These are phyloP conservation scores for Amphibolis antarctica DNA, from an alignment of 106 monocot species.

Conservation along the genomic window DNA sequence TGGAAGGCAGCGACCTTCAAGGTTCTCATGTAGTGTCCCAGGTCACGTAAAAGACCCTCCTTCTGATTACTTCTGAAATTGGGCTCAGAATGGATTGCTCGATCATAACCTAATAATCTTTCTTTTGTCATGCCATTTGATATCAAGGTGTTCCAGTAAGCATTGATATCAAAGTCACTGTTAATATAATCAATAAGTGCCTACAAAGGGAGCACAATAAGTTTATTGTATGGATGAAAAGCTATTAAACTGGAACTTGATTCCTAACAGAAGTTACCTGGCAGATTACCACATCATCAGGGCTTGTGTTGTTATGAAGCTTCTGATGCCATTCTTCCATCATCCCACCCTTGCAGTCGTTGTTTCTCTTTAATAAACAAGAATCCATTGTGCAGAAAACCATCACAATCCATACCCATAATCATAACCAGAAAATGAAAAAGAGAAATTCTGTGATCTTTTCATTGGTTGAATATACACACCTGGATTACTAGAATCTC, in stretches of 20 bases:
- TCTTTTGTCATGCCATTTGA: constrained; percentile 86
- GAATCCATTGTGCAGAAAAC: background rate
- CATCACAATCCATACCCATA: background rate
- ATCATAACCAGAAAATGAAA: background rate
- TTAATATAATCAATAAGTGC: constrained; percentile 86
- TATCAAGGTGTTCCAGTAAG: constrained; percentile 75
- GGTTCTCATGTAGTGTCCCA: constrained; percentile 82
- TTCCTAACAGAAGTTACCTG: constrained; percentile 40
- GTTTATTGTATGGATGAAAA: background rate
- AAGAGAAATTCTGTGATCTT: background rate
- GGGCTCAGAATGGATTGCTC: constrained; percentile 90
- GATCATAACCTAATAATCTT: constrained; percentile 84
- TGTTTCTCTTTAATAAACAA: constrained; percentile 37
- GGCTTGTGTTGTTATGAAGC: constrained; percentile 97
- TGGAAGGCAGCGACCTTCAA: constrained; percentile 47
- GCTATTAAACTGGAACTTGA: background rate
- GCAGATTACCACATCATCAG: constrained; percentile 97
- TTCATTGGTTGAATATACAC: background rate
- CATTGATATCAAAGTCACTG: constrained; percentile 62
- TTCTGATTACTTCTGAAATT: constrained; percentile 73
- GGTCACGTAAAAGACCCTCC: constrained; percentile 75
- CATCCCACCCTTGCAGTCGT: constrained; percentile 93
- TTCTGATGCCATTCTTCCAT: constrained; percentile 99
- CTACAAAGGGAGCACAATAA: constrained; percentile 29
- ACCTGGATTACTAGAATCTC: constrained; percentile 98